Percentiles rank a stretch among this genome's conserved stretches.
phyloP scores from a whole-genome alignment of 148 eudicot species.

The Chenopodium quinoa region DNA sequence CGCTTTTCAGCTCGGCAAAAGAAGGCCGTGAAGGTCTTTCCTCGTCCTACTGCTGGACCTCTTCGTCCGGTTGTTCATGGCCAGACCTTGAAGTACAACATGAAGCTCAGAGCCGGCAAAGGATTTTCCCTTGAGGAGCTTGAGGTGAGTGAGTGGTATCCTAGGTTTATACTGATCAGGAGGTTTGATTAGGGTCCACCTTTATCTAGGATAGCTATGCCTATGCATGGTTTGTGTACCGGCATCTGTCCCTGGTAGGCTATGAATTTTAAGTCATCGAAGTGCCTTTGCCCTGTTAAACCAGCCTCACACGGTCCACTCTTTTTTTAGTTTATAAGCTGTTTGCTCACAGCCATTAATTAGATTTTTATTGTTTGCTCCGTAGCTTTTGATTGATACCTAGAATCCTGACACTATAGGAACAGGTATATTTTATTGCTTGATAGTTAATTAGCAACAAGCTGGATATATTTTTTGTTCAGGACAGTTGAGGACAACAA shows the following conservation, averaged over 20 bases:
- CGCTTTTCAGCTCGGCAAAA: constrained; percentile 52
- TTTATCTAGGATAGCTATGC: background rate
- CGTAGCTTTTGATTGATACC: too few relatives aligned
- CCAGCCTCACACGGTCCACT: too few relatives aligned
- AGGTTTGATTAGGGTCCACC: background rate
- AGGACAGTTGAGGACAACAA: background rate
- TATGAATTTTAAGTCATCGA: background rate
- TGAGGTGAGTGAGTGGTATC: constrained; percentile 27
- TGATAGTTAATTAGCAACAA: background rate
- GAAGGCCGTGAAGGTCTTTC: constrained; percentile 73
- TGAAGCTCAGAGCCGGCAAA: constrained; percentile 45
- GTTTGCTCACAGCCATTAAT: background rate
- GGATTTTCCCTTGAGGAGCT: constrained; percentile 73
- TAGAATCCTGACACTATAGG: background rate
- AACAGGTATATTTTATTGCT: background rate
- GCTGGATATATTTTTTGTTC: background rate
- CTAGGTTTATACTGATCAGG: background rate
- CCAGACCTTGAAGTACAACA: constrained; percentile 57
- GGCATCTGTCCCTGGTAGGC: background rate
- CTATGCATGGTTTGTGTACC: background rate
- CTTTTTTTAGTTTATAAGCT: background rate
- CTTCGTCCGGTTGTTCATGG: constrained; percentile 71
- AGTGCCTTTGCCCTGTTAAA: background rate
- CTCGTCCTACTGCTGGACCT: constrained; percentile 64
- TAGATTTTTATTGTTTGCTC: background rate